Evolutionary conservation across 371 early-diverging fungal genomes (phyloP), one percentile per base, ranked within the genome.

Genomic region (Capillidium rhysosporum): DNA sequence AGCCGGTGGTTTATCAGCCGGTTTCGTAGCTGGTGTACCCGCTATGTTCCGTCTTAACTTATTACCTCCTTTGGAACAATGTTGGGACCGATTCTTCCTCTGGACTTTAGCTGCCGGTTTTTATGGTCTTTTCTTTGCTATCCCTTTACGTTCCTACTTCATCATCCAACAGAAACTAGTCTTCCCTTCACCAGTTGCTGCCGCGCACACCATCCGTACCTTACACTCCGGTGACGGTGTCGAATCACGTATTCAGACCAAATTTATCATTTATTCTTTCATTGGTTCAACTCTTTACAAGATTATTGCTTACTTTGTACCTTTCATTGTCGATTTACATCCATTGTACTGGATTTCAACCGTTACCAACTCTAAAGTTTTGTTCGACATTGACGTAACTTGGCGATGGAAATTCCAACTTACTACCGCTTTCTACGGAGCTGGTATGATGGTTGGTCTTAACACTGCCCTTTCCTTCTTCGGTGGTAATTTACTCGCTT

Each of bases 71-170:
- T 58, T 59, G 10, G 49, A 56, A 20, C 62, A 69, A 9, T 76
- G 75, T 58, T 63, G 69, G 29, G 71, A 63, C 40, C 63, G 70
- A n/a, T 65, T 77, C 24, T 52, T 68, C 3, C 60, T 75, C 23
- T 79, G 77, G 70, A 70, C 79, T 9, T 65, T 69, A 43, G 67
- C 69, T 51, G 66, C 74, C 28, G 76, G 79, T 18, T 76, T 75
- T 66, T 81, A 76, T 34, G 84, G 84, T 55, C 62, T 81, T 28
- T 83, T 80, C 67, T 83, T 80, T 57, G 80, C 80, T 49, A 69
- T 83, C 28, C 84, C 84, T 39, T 75, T 83, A 26, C 78, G 84
- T 47, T 31, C 63, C 9, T 76, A 78, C 60, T 83, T 78, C 57
- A 71, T 82, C 52, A 67, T 80, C 61, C 74, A 79, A 54, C 75